Percentiles rank a stretch among this genome's conserved stretches.
These are phyloP conservation scores for Psilocybe cyanescens DNA, from an alignment of 768 basidiomycete species.

Conservation along the genomic window DNA sequence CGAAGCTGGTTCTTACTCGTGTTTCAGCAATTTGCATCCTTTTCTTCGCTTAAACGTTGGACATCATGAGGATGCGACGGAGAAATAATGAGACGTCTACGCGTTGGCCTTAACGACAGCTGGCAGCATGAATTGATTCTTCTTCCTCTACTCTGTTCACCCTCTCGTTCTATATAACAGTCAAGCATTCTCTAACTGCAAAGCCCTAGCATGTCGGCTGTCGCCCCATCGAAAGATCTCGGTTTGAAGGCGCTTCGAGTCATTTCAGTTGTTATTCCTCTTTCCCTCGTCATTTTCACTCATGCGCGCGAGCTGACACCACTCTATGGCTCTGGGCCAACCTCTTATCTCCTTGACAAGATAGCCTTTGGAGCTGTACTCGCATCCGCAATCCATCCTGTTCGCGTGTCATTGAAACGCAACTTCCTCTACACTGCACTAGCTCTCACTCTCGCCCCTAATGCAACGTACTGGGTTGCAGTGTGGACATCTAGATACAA, in stretches of 20 bases:
- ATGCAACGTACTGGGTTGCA: conserved; percentile 70
- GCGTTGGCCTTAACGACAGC: neutral
- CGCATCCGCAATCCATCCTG: conserved; percentile 42
- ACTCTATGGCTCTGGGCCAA: conserved; percentile 66
- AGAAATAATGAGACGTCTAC: neutral
- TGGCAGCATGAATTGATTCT: neutral
- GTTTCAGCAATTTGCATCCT: neutral
- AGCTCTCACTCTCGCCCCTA: conserved; percentile 52
- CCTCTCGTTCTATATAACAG: neutral
- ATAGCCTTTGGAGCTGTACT: conserved; percentile 37
- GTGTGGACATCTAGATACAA: conserved; percentile 58
- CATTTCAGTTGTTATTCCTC: conserved; percentile 25
- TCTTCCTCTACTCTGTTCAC: too few species aligned
- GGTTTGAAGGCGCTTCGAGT: conserved; percentile 15
- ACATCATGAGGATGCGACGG: neutral
- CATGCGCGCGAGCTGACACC: conserved; percentile 71
- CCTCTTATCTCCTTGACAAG: conserved; percentile 49
- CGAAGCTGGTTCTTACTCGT: too few species aligned
- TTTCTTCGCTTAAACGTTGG: neutral
- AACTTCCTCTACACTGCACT: conserved; percentile 42
- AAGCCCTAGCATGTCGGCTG: neutral
- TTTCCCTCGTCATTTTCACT: conserved; percentile 63
- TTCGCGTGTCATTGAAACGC: conserved; percentile 33
- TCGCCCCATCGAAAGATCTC: conserved; percentile 3
- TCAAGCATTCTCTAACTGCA: too few species aligned